Evolutionary conservation across 108 stramenopile genomes (phyloP).

Genomic region (Stephanodiscus triporus): DNA sequence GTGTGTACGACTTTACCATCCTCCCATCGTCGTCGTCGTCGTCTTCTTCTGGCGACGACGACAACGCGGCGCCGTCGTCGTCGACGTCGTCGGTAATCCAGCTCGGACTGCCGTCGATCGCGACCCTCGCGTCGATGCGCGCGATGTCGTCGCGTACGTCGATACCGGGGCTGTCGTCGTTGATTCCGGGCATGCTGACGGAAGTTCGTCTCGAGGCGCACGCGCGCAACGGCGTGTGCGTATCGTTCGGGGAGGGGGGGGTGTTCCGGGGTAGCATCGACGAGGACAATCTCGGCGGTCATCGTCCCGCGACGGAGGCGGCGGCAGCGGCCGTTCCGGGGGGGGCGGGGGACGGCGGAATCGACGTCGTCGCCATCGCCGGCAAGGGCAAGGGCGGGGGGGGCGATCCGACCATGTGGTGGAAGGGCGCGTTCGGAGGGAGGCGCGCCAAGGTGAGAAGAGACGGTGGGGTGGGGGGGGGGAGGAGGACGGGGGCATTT

Average conservation of each 20-base stretch:
- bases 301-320: slow-evolving; percentile 23
- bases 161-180: slow-evolving; percentile 46
- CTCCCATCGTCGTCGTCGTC: slow-evolving; percentile 37
- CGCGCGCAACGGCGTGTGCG: slow-evolving; percentile 83
- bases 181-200: slow-evolving; percentile 74
- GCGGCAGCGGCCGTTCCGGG: not conserved
- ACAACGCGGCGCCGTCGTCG: too few relatives aligned
- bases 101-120: not conserved
- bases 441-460: slow-evolving; percentile 44
- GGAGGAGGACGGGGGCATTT: too few relatives aligned
- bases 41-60: too few relatives aligned
- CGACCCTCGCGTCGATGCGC: slow-evolving; percentile 22
- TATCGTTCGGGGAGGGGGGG: slow-evolving; percentile 67
- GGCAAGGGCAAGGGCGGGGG: not conserved
- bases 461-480: not conserved
- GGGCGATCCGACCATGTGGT: slow-evolving; percentile 45
- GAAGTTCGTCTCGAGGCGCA: slow-evolving; percentile 67
- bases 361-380: not conserved
- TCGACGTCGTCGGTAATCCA: slow-evolving; percentile 27
- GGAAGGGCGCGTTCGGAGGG: slow-evolving; percentile 50
- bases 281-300: slow-evolving; percentile 69
- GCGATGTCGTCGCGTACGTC: slow-evolving; percentile 20
- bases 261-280: slow-evolving; percentile 84
- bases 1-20: slow-evolving; percentile 59
- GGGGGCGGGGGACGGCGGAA: not conserved